Conservation (phyloP, 169 alveolate genomes). For the Plasmodium berghei region DNA sequence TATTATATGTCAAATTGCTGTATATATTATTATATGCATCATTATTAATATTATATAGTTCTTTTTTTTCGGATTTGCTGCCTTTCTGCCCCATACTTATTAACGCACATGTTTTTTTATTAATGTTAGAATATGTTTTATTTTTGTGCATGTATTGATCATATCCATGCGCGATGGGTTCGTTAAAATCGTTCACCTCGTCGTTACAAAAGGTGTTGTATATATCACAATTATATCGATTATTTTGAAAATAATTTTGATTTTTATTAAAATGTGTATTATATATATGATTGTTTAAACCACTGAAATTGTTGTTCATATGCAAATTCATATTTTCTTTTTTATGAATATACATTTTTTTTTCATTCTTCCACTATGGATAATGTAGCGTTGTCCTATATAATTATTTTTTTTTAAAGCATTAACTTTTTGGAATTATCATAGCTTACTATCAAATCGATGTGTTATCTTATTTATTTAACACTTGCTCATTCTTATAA, state of each 20-base stretch:
- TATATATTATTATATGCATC: constrained; percentile 39
- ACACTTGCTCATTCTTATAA: too few species aligned
- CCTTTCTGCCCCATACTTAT: constrained; percentile 52
- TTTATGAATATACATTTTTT: constrained; percentile 50
- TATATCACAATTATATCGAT: not conserved
- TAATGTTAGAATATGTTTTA: constrained; percentile 5
- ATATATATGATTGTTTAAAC: constrained; percentile 29
- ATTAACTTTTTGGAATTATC: too few species aligned
- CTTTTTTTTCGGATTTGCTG: constrained; percentile 22
- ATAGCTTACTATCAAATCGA: too few species aligned
- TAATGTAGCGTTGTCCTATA: not conserved
- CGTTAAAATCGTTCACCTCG: not conserved
- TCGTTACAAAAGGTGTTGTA: not conserved
- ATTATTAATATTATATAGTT: constrained; percentile 21
- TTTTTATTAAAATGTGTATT: constrained; percentile 16
- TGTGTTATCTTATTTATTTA: too few species aligned
- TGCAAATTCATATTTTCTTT: constrained; percentile 62
- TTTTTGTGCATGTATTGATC: not conserved
- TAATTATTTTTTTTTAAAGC: not conserved
- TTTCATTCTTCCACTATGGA: constrained; percentile 16
- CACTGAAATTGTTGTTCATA: constrained; percentile 14
- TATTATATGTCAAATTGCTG: constrained; percentile 23
- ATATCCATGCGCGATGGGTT: not conserved
- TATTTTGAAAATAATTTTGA: not conserved
- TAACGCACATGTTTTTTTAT: not conserved